These are phyloP conservation scores for Coniferiporia sulphurascens DNA, from an alignment of 1,284 basidiomycete genomes.

Conservation along the genomic window DNA sequence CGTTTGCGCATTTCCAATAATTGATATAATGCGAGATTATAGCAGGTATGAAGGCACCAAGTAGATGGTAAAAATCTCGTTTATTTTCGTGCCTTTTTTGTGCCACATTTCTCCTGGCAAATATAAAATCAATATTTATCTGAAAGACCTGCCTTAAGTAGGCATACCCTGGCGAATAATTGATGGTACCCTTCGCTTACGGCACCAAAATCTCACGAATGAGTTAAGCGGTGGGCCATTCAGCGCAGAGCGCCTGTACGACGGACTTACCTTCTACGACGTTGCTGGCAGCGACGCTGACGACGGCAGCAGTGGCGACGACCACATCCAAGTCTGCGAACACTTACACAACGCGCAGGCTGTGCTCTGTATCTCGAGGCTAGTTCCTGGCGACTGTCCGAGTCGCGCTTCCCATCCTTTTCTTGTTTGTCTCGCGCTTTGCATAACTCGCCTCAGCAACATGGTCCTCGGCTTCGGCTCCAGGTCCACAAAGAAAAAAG, in stretches of 20 bases:
- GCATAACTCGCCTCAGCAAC: slow-evolving; percentile 1
- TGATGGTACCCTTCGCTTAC: no score
- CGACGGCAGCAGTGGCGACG: neutral
- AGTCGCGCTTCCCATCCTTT: neutral
- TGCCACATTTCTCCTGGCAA: no score
- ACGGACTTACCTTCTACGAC: slow-evolving; percentile 5
- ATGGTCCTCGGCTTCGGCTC: slow-evolving; percentile 71
- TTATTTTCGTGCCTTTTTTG: no score
- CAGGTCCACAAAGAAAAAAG: slow-evolving; percentile 42
- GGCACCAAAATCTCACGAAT: no score
- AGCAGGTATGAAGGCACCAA: no score
- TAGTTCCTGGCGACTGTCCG: neutral
- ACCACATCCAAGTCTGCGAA: neutral
- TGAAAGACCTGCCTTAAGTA: no score
- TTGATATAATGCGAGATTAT: no score
- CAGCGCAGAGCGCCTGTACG: neutral
- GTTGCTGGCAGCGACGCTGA: slow-evolving; percentile 10
- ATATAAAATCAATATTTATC: no score
- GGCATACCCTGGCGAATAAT: no score
- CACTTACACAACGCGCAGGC: neutral
- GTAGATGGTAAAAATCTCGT: no score
- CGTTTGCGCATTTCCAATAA: no score
- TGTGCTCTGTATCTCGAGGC: neutral
- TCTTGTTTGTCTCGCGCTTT: slow-evolving; percentile 2
- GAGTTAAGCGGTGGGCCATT: neutral